These are phyloP conservation scores for Hypoxylon fuscum DNA, from an alignment of 495 filamentous ascomycete genomes.

Conservation along the genomic window DNA sequence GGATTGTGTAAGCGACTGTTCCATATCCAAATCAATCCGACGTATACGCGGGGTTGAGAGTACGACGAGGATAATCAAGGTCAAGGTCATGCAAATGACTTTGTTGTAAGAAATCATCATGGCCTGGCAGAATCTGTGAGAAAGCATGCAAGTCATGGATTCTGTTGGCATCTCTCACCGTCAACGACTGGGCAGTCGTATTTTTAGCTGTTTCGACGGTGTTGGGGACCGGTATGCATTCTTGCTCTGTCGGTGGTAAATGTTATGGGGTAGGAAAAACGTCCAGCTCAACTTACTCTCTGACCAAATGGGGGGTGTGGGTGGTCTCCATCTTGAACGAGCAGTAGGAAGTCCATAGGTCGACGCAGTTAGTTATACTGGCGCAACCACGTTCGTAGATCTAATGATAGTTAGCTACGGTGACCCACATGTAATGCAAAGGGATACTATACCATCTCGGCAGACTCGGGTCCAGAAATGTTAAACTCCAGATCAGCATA, in stretches of 20 bases:
- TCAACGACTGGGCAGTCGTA: slow-evolving; percentile 50
- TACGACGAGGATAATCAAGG: slow-evolving; percentile 55
- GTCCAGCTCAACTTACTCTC: slow-evolving; percentile 93
- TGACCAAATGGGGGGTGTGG: slow-evolving; percentile 91
- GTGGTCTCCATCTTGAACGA: slow-evolving; percentile 96
- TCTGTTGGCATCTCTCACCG: slow-evolving; percentile 64
- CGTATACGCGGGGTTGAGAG: slow-evolving; percentile 53
- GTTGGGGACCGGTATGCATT: slow-evolving; percentile 46
- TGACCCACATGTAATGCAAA: background rate
- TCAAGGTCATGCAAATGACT: slow-evolving; percentile 54
- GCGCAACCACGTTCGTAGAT: slow-evolving; percentile 96
- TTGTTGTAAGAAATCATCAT: slow-evolving; percentile 56
- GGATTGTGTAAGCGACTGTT: slow-evolving; percentile 61
- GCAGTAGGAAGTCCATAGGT: slow-evolving; percentile 97
- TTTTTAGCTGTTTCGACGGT: slow-evolving; percentile 25
- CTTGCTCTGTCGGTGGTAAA: slow-evolving; percentile 47
- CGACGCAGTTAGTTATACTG: slow-evolving; percentile 90
- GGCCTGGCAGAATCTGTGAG: slow-evolving; percentile 68
- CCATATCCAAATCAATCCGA: slow-evolving; percentile 60
- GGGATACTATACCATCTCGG: slow-evolving; percentile 81
- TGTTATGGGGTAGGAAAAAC: slow-evolving; percentile 81
- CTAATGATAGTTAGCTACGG: slow-evolving; percentile 51
- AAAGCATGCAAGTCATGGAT: slow-evolving; percentile 60
- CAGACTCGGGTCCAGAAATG: slow-evolving; percentile 95
- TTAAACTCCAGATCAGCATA: slow-evolving; percentile 98